These are phyloP conservation scores for Didymella arachidicola DNA, from an alignment of 2,329 filamentous ascomycete species.

Conservation along the genomic window DNA sequence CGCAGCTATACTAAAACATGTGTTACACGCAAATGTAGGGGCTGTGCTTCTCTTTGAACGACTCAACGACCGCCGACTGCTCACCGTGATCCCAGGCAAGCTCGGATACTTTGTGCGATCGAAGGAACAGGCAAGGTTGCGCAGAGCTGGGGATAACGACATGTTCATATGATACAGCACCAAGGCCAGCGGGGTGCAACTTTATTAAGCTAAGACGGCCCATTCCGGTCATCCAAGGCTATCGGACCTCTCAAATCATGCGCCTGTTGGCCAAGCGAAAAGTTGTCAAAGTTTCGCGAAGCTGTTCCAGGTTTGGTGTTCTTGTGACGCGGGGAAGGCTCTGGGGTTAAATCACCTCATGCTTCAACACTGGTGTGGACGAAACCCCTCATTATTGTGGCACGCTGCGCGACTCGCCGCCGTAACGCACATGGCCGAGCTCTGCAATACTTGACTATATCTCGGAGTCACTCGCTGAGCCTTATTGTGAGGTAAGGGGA, in stretches of 20 bases:
- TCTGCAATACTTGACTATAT: neutral
- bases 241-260: slow-evolving; percentile 21
- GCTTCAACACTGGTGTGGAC: neutral
- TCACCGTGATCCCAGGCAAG: slow-evolving; percentile 16
- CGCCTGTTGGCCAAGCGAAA: slow-evolving; percentile 22
- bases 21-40: slow-evolving; percentile 3
- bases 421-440: neutral
- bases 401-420: slow-evolving; percentile 1
- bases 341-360: slow-evolving; percentile 16
- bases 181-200: slow-evolving; percentile 27
- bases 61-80: neutral
- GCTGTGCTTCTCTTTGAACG: slow-evolving; percentile 4
- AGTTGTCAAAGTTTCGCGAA: slow-evolving; percentile 27
- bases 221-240: slow-evolving; percentile 18
- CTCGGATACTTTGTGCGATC: slow-evolving; percentile 1
- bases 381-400: neutral
- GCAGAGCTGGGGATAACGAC: slow-evolving; percentile 16
- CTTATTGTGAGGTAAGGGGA: neutral
- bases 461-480: neutral
- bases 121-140: slow-evolving; percentile 6
- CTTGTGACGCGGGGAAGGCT: slow-evolving; percentile 33
- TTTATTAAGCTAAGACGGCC: slow-evolving; percentile 25
- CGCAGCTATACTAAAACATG: slow-evolving; percentile 15
- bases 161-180: slow-evolving; percentile 28
- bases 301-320: slow-evolving; percentile 21